A percentile compares a stretch with the other conserved stretches of the same genome.
phyloP scores from a whole-genome alignment of 208 protist genomes.

The Tritrichomonas foetus region DNA sequence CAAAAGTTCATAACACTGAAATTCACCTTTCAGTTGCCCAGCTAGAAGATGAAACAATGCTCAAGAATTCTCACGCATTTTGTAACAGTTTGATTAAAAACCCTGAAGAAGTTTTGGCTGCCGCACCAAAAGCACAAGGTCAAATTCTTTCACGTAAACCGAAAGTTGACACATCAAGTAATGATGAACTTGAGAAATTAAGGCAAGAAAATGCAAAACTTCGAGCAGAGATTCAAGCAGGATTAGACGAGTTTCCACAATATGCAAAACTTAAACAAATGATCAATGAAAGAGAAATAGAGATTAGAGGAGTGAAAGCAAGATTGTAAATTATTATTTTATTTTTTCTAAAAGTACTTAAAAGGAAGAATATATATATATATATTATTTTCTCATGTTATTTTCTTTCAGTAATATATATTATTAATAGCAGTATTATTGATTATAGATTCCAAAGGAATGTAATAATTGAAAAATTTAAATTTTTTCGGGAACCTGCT shows the following conservation, averaged over 20 bases:
- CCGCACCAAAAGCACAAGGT: background rate
- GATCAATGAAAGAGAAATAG: slow-evolving; percentile 10
- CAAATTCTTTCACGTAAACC: too few relatives aligned
- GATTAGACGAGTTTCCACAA: background rate
- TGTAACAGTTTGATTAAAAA: background rate
- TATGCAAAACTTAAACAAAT: slow-evolving; percentile 1
- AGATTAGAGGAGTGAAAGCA: slow-evolving; percentile 22
- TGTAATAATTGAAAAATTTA: too few relatives aligned
- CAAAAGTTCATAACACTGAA: background rate
- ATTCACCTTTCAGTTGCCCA: background rate
- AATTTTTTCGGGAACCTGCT: too few relatives aligned
- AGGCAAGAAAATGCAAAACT: background rate
- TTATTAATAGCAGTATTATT: too few relatives aligned
- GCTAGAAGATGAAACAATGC: background rate
- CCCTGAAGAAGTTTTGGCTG: background rate
- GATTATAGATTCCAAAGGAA: too few relatives aligned
- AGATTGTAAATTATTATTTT: slow-evolving; percentile 8
- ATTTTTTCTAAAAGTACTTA: too few relatives aligned
- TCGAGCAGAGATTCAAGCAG: background rate
- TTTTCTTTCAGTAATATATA: too few relatives aligned
- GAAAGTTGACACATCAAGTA: background rate
- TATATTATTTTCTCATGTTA: too few relatives aligned
- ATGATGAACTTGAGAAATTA: background rate
- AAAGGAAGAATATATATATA: too few relatives aligned
- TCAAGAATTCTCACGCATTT: background rate